Evolutionary conservation across 169 alveolate species (phyloP).

Genomic region (Eimeria necatrix): DNA sequence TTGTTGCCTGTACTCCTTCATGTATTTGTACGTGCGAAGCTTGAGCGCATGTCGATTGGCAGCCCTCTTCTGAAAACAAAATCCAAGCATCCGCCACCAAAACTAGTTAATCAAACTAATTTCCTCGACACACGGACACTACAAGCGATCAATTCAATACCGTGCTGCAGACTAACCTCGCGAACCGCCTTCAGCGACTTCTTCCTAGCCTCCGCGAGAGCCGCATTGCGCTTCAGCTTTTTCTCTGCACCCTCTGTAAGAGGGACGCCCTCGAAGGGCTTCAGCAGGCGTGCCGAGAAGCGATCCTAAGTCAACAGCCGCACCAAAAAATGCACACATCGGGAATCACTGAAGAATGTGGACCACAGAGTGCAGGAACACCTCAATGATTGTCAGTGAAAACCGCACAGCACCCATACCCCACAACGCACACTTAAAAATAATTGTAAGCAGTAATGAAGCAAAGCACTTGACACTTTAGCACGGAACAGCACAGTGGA

Average conservation of each 20-base stretch:
- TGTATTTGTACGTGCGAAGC: slow-evolving; percentile 83
- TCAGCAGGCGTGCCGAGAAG: slow-evolving; percentile 71
- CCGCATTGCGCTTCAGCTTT: slow-evolving; percentile 81
- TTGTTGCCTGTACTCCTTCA: slow-evolving; percentile 80
- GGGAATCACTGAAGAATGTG: no score
- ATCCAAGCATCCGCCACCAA: background rate
- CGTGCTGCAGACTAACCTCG: slow-evolving; percentile 45
- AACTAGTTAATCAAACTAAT: background rate
- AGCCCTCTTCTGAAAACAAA: slow-evolving; percentile 63
- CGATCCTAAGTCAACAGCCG: slow-evolving; percentile 53
- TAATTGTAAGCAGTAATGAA: no score
- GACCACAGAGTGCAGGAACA: no score
- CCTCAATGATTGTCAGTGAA: no score
- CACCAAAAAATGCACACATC: background rate
- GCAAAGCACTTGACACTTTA: no score
- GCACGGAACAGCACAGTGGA: no score
- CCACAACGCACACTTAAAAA: no score
- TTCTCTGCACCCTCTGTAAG: slow-evolving; percentile 82
- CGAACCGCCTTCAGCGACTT: slow-evolving; percentile 70
- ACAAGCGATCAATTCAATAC: background rate
- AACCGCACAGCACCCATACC: no score
- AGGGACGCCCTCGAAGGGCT: slow-evolving; percentile 80
- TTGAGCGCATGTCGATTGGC: slow-evolving; percentile 81
- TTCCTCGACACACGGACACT: background rate
- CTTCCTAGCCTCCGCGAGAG: slow-evolving; percentile 79